Percentiles rank a stretch among this genome's conserved stretches.
phyloP scores from a whole-genome alignment of 129 eudicot species.

The Deinandra increscens region DNA sequence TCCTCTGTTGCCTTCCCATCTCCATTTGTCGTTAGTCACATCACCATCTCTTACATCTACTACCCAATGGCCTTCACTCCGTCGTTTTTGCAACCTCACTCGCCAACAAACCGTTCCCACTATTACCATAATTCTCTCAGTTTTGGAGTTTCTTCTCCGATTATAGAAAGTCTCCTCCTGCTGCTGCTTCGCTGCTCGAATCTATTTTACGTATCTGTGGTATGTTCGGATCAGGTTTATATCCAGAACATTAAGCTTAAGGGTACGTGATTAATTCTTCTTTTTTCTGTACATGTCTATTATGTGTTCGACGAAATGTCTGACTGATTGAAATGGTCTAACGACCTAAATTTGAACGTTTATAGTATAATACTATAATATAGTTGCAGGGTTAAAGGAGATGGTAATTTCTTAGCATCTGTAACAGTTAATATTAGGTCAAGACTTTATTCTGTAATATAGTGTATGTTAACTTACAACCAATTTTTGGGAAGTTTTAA shows the following conservation, averaged over 20 bases:
- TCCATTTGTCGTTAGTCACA: slow-evolving; percentile 17
- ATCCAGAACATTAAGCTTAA: slow-evolving; percentile 18
- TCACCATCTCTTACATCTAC: slow-evolving; percentile 15
- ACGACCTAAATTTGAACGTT: slow-evolving; percentile 1
- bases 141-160: slow-evolving; percentile 13
- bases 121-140: slow-evolving; percentile 18
- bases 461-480: slow-evolving; percentile 8
- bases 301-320: slow-evolving; percentile 14
- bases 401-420: slow-evolving; percentile 10
- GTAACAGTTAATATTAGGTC: background rate
- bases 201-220: slow-evolving; percentile 18
- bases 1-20: slow-evolving; percentile 19
- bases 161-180: background rate
- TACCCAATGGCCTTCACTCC: slow-evolving; percentile 32
- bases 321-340: background rate
- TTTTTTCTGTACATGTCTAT: slow-evolving; percentile 6
- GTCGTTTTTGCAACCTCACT: slow-evolving; percentile 21
- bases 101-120: slow-evolving; percentile 17
- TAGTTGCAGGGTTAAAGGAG: slow-evolving; percentile 4
- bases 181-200: slow-evolving; percentile 1
- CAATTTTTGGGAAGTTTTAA: background rate
- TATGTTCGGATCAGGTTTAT: slow-evolving; percentile 19
- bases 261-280: slow-evolving; percentile 12
- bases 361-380: background rate
- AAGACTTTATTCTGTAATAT: background rate